Base-by-base conservation (phyloP, 1,284 basidiomycete genomes). In the Coniferiporia sulphurascens region DNA sequence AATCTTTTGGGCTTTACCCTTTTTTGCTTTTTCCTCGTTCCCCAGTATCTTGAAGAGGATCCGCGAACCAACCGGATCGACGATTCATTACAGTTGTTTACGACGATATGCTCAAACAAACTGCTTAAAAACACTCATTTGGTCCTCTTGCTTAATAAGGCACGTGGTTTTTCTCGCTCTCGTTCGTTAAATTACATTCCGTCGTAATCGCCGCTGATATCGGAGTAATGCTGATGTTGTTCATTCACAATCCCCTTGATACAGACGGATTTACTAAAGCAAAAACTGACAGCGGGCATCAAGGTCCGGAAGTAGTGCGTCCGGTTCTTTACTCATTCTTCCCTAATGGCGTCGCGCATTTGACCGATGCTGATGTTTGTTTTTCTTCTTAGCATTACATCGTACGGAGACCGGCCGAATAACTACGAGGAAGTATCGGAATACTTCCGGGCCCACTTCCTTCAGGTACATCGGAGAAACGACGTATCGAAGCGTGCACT, bases 11-110 rank as follows among this genome's bases (percentile, higher is more conserved):
- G 10, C 41, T 36, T 36, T 44, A 3, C 32, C 21, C 22, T 53
- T 46, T 35, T 45, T 13, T 34, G 32, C 32, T 22, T 36, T 12
- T 1, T 19, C 48, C 34, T 50, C 52, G 56, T 60, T 64, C 52
- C 57, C 27, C 63, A 91, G 86, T 91, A 89, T 71, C 80, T 91
- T 8, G 88, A 90, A 68, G 89, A 91, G 73, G 89, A 91, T 68
- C 77, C 83, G 8, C 78, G 81, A 61, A 86, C 84, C 53, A 91
- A 91, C 70, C 76, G 89, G 62, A 86, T 91, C 60, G 84, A 90
- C 63, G 89, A 91, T 71, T 91, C 89, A 4, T 74, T 91, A 12
- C 85, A 89, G 67, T 78, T 91, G 3, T 90, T 89, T 71, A 86
- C 83, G 3, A 69, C 80, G 12, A 83, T 91, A 63, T 89, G 87